Evolutionary conservation across 2,329 filamentous ascomycete species (phyloP).

Genomic region (Colletotrichum liaoningense): DNA sequence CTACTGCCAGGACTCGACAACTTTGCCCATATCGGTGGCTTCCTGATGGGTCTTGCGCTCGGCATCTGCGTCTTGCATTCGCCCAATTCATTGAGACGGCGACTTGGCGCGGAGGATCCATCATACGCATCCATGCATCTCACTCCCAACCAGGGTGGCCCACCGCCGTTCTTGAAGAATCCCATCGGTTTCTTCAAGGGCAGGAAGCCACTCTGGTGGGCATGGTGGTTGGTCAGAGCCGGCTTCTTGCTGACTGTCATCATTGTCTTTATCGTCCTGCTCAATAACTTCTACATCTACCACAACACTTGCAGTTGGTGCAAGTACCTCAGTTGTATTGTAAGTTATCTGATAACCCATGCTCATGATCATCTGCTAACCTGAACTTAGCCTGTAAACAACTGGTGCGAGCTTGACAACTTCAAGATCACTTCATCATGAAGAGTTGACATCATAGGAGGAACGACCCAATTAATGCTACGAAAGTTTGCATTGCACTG

Average conservation of each 20-base stretch:
- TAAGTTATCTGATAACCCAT: constrained; percentile 61
- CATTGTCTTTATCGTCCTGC: constrained; percentile 84
- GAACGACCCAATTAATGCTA: background rate
- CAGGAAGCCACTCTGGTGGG: constrained; percentile 95
- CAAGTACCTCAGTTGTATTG: constrained; percentile 93
- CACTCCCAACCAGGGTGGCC: constrained; percentile 55
- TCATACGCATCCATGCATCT: constrained; percentile 77
- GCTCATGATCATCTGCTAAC: background rate
- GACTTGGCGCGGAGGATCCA: constrained; percentile 74
- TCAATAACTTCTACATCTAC: constrained; percentile 92
- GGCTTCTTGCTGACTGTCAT: constrained; percentile 83
- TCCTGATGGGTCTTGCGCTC: constrained; percentile 89
- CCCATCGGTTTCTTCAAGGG: constrained; percentile 89
- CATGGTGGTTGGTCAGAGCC: constrained; percentile 90
- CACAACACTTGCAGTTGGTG: constrained; percentile 87
- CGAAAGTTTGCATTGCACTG: constrained; percentile 4
- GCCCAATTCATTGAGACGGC: constrained; percentile 80
- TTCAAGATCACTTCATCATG: constrained; percentile 22
- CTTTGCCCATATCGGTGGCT: constrained; percentile 96
- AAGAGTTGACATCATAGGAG: background rate
- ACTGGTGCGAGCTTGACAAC: constrained; percentile 72
- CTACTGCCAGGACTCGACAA: constrained; percentile 95
- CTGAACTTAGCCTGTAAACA: constrained; percentile 66
- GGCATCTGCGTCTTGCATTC: constrained; percentile 91
- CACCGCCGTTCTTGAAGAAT: constrained; percentile 68